Evolutionary conservation across 2,329 filamentous ascomycete species (phyloP), one percentile per base, ranked within the genome.

Genomic region (Pyrenophora tritici-repentis): DNA sequence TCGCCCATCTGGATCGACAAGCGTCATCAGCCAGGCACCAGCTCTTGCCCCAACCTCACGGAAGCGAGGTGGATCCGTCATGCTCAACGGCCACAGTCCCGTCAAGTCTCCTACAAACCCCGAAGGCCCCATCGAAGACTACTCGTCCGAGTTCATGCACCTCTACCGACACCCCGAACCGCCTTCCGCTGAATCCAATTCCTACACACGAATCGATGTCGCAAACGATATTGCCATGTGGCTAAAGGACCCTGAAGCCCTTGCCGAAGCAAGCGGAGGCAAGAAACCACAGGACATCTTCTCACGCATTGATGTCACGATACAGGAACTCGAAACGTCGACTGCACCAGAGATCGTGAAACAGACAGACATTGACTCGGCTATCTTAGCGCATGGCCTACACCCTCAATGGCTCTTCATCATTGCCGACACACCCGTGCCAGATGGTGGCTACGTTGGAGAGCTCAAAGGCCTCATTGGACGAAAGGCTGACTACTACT

Each of bases 191-290:
- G 81, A 87, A 47, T 88, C 86, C 54, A 97, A 96, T 68, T 85
- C 88, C 0, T 92, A 91, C 68, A 86, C 85, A 36, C 90, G 85
- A 61, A 82, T 97, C 9, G 81, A 80, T 31, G 86, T 96, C 31
- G 87, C 89, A 3, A 88, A 88, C 52, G 83, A 86, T 13, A 81
- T 96, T 51, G 87, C 88, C 0, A 79, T 82, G 3, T 97, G 93
- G 92, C 80, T 95, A 20, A 85, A 84, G 50, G 88, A 95, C 54
- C 83, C 85, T 1, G 84, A 86, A 10, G 85, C 84, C 9, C 80
- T 96, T 59, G 81, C 83, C 43, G 76, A 80, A 50, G 88, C 90
- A 56, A 84, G 87, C 1, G 87, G 87, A 34, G 85, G 86, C 17
- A 78, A 79, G 48, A 74, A 75, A 29, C 78, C 79, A 34, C 81